These are phyloP conservation scores for Yamadazyma triangularis DNA, from an alignment of 1,139 yeast genomes.

Conservation along the genomic window DNA sequence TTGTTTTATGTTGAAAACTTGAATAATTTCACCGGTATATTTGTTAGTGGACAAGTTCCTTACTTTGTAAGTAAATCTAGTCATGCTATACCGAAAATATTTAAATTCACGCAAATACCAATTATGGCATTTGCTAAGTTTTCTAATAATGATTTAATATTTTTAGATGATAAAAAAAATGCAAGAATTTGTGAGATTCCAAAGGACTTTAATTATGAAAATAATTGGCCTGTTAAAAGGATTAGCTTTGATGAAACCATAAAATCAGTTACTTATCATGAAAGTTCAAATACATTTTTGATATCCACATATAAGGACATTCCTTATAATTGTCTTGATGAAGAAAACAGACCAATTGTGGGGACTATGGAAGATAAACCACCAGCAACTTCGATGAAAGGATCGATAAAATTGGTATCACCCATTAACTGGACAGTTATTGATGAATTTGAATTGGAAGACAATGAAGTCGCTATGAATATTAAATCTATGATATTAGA, in stretches of 20 bases:
- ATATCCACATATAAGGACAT: slow-evolving; percentile 60
- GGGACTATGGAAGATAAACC: slow-evolving; percentile 50
- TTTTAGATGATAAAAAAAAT: slow-evolving; percentile 65
- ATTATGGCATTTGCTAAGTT: slow-evolving; percentile 60
- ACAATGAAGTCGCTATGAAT: slow-evolving; percentile 61
- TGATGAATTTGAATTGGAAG: slow-evolving; percentile 62
- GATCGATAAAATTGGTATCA: slow-evolving; percentile 62
- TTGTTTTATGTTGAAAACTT: slow-evolving; percentile 57
- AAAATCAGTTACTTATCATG: slow-evolving; percentile 69
- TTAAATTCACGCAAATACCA: slow-evolving; percentile 62
- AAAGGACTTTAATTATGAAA: slow-evolving; percentile 50
- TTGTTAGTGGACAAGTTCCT: slow-evolving; percentile 75
- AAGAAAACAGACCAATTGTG: slow-evolving; percentile 62
- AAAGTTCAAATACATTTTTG: slow-evolving; percentile 58
- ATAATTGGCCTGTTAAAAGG: slow-evolving; percentile 57
- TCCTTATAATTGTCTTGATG: slow-evolving; percentile 67
- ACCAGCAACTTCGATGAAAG: slow-evolving; percentile 52
- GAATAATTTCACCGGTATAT: slow-evolving; percentile 56
- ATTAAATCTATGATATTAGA: slow-evolving; percentile 59
- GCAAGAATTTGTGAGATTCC: slow-evolving; percentile 69
- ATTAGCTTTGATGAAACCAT: slow-evolving; percentile 59
- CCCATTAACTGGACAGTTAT: slow-evolving; percentile 76
- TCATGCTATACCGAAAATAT: slow-evolving; percentile 62
- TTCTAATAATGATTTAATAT: slow-evolving; percentile 58
- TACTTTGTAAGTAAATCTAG: slow-evolving; percentile 62